These are phyloP conservation scores for Wickerhamomyces queroliae DNA, from an alignment of 805 yeast species.

Conservation along the genomic window DNA sequence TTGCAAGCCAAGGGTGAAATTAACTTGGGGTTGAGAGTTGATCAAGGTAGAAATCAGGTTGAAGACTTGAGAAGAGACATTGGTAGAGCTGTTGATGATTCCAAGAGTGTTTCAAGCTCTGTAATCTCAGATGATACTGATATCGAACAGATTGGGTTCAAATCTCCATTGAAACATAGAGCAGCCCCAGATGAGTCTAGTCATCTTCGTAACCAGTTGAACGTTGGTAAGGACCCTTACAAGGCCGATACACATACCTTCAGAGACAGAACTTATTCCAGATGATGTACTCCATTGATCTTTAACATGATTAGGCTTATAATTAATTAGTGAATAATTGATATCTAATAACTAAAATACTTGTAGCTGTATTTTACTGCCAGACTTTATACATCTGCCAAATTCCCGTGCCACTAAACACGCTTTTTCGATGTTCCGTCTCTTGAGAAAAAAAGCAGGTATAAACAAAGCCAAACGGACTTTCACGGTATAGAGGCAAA, in stretches of 20 bases:
- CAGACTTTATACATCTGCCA: no score
- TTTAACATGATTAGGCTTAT: no score
- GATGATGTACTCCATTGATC: no score
- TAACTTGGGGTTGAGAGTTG: conserved; percentile 1
- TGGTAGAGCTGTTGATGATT: background rate
- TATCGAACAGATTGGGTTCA: background rate
- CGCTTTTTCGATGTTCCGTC: no score
- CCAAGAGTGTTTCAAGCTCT: background rate
- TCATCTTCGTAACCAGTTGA: background rate
- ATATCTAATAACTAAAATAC: no score
- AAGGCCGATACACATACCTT: background rate
- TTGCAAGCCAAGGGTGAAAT: conserved; percentile 26
- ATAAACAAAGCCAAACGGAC: no score
- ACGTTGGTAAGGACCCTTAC: background rate
- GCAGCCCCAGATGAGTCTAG: background rate
- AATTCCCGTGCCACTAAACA: no score
- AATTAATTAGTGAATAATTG: no score
- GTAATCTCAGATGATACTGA: background rate
- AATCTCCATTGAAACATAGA: background rate
- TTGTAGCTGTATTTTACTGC: no score
- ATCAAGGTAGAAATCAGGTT: no score
- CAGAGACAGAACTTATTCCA: background rate
- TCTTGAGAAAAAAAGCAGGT: no score
- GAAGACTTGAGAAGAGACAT: background rate
- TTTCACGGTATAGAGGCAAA: no score